A percentile compares a stretch with the other conserved stretches of the same genome.
phyloP scores from a whole-genome alignment of 345 rosid species.

The Rubroshorea leprosula region DNA sequence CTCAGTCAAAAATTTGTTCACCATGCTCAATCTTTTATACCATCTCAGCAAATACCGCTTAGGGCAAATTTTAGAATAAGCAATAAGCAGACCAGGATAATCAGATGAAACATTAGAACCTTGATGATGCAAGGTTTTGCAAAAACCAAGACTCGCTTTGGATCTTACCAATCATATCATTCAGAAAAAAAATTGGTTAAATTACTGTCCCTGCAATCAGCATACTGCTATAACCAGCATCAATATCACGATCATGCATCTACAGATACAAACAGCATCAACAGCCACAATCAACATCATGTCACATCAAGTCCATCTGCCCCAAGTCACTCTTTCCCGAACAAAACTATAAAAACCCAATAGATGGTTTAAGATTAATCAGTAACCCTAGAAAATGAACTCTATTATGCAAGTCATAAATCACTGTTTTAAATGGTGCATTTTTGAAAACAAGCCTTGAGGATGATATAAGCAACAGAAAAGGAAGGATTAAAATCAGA shows the following conservation, averaged over 20 bases:
- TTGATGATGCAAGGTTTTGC: constrained; percentile 20
- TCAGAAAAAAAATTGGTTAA: constrained; percentile 23
- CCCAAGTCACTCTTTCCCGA: constrained; percentile 46
- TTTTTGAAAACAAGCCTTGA: not conserved
- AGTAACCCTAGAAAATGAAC: constrained; percentile 13
- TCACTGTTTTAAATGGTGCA: too few species aligned
- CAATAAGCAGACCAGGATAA: constrained; percentile 26
- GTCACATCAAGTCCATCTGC: constrained; percentile 50
- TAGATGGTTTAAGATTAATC: constrained; percentile 35
- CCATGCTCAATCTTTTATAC: constrained; percentile 19
- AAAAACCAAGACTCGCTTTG: constrained; percentile 19
- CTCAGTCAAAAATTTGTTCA: constrained; percentile 22
- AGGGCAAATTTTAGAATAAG: constrained; percentile 20
- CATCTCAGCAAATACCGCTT: constrained; percentile 36
- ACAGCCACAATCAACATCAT: constrained; percentile 67
- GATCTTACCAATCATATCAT: constrained; percentile 39
- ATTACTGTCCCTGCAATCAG: constrained; percentile 22
- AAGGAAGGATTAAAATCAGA: not conserved
- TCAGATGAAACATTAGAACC: constrained; percentile 25
- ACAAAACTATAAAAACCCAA: constrained; percentile 62
- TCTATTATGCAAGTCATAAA: too few species aligned
- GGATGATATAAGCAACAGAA: not conserved
- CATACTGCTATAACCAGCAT: constrained; percentile 29
- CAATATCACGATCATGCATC: constrained; percentile 53
- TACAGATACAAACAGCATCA: constrained; percentile 61